phyloP scores from a whole-genome alignment of 257 asterid species.

The Solanum stenotomum region DNA sequence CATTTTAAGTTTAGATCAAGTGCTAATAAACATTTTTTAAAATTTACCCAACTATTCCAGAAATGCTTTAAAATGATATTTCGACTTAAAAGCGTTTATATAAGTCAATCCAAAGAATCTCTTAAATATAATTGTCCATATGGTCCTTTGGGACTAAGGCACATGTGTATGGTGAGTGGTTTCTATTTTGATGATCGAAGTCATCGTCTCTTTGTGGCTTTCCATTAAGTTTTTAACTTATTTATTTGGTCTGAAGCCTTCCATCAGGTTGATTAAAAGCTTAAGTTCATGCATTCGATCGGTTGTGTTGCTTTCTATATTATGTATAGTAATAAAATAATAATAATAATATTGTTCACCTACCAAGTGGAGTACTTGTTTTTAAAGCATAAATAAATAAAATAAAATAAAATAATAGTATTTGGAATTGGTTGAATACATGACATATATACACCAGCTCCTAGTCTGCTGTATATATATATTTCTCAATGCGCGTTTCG shows the following conservation, averaged over 20 bases:
- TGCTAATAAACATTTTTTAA: too few species aligned
- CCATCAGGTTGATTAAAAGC: not conserved
- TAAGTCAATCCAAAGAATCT: too few species aligned
- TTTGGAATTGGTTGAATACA: not conserved
- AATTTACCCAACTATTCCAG: too few species aligned
- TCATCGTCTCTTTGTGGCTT: not conserved
- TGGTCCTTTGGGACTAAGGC: not conserved
- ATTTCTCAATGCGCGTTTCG: not conserved
- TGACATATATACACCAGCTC: not conserved
- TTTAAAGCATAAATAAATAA: not conserved
- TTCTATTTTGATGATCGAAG: not conserved
- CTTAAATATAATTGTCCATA: too few species aligned
- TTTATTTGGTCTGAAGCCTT: not conserved
- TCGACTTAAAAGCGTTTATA: too few species aligned
- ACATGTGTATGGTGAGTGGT: not conserved
- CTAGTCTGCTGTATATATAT: not conserved
- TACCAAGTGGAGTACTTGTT: not conserved
- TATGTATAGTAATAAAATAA: not conserved
- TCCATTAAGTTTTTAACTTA: not conserved
- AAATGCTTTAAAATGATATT: too few species aligned
- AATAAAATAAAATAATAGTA: not conserved
- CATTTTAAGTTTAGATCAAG: not conserved
- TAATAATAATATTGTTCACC: not conserved
- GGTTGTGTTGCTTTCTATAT: not conserved
- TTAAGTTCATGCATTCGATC: not conserved